Conservation (phyloP, 2,329 filamentous ascomycete species). For the Xylaria sp. region DNA sequence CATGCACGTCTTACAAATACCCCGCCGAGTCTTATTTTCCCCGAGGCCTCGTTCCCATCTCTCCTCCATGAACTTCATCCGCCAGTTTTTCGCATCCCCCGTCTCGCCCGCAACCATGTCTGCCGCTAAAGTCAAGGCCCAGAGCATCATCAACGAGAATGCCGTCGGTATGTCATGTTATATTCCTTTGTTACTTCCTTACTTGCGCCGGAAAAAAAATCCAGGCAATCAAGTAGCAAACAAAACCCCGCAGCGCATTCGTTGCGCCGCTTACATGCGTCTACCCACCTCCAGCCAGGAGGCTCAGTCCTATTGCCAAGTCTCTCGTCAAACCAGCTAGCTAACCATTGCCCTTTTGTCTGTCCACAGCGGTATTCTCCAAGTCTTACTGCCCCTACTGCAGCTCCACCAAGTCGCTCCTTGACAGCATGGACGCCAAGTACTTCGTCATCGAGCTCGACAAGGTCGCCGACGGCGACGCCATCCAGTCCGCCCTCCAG, state of each 20-base stretch:
- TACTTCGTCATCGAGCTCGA: conserved; percentile 79
- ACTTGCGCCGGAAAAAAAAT: too few relatives aligned
- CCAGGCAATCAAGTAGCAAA: neutral
- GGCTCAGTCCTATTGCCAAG: too few relatives aligned
- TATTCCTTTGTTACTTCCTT: neutral
- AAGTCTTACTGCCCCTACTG: conserved; percentile 98
- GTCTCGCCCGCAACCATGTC: conserved; percentile 65
- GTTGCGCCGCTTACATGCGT: neutral
- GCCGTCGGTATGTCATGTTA: conserved; percentile 59
- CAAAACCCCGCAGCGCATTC: neutral
- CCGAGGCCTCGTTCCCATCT: conserved; percentile 6
- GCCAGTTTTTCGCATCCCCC: conserved; percentile 62
- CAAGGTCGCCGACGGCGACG: conserved; percentile 72
- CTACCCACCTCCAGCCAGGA: neutral
- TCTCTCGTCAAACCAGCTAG: neutral
- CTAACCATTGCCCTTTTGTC: conserved; percentile 10
- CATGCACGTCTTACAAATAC: conserved; percentile 18
- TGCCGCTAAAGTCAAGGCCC: conserved; percentile 74
- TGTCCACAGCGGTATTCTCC: conserved; percentile 73
- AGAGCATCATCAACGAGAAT: conserved; percentile 84
- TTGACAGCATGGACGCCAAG: conserved; percentile 66
- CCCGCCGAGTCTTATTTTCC: conserved; percentile 11
- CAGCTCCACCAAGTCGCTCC: conserved; percentile 66
- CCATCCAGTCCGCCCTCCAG: conserved; percentile 75
- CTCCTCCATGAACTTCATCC: conserved; percentile 45